phyloP scores from a whole-genome alignment of 805 yeast genomes.

The Nakazawaea holstii region DNA sequence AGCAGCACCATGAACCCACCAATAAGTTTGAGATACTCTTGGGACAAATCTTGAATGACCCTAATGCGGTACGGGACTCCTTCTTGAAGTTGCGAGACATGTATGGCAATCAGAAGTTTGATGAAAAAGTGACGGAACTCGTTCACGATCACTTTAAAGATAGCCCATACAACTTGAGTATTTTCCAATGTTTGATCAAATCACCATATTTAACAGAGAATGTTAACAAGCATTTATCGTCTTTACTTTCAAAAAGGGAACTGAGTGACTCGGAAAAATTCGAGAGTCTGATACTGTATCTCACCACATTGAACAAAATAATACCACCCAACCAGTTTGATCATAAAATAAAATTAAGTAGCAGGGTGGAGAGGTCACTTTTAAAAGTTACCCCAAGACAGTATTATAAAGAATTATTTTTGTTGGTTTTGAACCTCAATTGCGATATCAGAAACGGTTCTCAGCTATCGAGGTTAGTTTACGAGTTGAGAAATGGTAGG shows the following conservation, averaged over 20 bases:
- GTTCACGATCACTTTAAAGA: background rate
- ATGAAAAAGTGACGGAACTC: background rate
- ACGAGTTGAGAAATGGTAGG: background rate
- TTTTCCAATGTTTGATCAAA: slow-evolving; percentile 1
- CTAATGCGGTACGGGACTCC: slow-evolving; percentile 1
- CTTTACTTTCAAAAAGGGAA: background rate
- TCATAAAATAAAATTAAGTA: background rate
- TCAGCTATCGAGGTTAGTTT: background rate
- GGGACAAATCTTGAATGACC: slow-evolving; percentile 2
- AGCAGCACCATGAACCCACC: too few species aligned
- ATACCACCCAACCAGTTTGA: background rate
- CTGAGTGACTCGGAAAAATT: background rate
- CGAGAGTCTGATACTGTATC: background rate
- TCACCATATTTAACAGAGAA: background rate
- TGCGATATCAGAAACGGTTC: background rate
- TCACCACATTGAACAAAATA: background rate
- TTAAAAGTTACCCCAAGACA: background rate
- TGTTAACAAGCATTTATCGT: background rate
- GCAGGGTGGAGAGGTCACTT: background rate
- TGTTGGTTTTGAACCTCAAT: slow-evolving; percentile 2
- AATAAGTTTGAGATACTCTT: slow-evolving; percentile 1
- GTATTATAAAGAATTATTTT: slow-evolving; percentile 1
- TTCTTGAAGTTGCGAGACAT: background rate
- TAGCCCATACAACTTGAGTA: slow-evolving; percentile 1
- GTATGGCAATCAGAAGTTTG: slow-evolving; percentile 3